These are phyloP conservation scores for Mortierella sp. DNA, from an alignment of 371 early-diverging fungal species.

Conservation along the genomic window DNA sequence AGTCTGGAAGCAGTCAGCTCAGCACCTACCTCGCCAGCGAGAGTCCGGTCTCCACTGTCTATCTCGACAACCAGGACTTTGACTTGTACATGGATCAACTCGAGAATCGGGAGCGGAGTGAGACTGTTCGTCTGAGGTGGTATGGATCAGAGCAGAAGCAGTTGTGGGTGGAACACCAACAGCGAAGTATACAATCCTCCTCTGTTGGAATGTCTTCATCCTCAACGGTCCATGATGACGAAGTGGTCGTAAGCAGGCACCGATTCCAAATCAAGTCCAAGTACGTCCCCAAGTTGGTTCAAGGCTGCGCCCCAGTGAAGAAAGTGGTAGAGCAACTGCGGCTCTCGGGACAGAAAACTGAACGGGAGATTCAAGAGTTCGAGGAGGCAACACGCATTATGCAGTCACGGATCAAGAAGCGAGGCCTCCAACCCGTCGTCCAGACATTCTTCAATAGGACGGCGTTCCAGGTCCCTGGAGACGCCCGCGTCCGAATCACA, in stretches of 20 bases:
- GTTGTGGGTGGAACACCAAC: constrained; percentile 50
- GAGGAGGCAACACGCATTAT: constrained; percentile 78
- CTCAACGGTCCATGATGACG: constrained; percentile 2
- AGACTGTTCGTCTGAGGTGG: constrained; percentile 92
- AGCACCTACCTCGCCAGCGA: constrained; percentile 39
- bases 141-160: constrained; percentile 76
- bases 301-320: constrained; percentile 89
- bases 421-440: constrained; percentile 79
- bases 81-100: constrained; percentile 91
- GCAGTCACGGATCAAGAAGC: constrained; percentile 74
- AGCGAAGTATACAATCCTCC: constrained; percentile 9
- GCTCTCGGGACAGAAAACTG: constrained; percentile 71
- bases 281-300: constrained; percentile 58
- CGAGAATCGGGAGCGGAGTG: constrained; percentile 89
- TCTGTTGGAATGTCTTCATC: constrained; percentile 10
- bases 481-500: constrained; percentile 89
- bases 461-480: constrained; percentile 96
- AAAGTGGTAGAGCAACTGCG: constrained; percentile 85
- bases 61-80: constrained; percentile 91
- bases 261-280: constrained; percentile 63
- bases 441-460: constrained; percentile 96
- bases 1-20: constrained; percentile 68
- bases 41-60: constrained; percentile 88
- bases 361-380: constrained; percentile 74
- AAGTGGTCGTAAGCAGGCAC: constrained; percentile 56